These are phyloP conservation scores for Lavandula angustifolia DNA, from an alignment of 257 asterid species.

Conservation along the genomic window DNA sequence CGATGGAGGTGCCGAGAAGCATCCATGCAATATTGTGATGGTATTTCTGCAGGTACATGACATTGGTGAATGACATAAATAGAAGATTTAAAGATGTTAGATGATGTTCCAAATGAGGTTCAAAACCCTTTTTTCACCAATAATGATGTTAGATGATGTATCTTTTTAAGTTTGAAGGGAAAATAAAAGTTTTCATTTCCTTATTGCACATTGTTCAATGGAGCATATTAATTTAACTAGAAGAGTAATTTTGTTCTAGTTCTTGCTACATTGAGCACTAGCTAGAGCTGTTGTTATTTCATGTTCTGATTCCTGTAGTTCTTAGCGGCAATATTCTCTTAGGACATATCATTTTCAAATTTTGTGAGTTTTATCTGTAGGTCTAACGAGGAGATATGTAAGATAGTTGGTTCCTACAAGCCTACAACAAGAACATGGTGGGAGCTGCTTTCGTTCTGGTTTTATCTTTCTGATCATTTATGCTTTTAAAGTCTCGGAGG, in stretches of 20 bases:
- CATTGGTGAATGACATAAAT: slow-evolving; percentile 50
- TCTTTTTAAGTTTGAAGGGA: background rate
- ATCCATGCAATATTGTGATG: background rate
- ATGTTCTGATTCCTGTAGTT: slow-evolving; percentile 7
- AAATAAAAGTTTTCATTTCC: too few species aligned
- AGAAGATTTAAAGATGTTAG: slow-evolving; percentile 49
- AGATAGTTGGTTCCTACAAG: slow-evolving; percentile 75
- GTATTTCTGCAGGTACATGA: background rate
- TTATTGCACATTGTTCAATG: too few species aligned
- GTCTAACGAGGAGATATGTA: slow-evolving; percentile 87
- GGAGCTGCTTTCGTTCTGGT: slow-evolving; percentile 23
- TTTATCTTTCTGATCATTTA: slow-evolving; percentile 22
- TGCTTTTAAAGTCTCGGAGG: slow-evolving; percentile 11
- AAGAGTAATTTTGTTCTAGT: too few species aligned
- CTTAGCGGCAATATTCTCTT: background rate
- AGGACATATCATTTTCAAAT: background rate
- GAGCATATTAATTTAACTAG: too few species aligned
- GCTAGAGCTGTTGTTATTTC: too few species aligned
- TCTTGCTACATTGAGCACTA: too few species aligned
- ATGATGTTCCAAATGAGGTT: slow-evolving; percentile 50
- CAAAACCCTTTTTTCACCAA: too few species aligned
- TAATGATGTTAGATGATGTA: too few species aligned
- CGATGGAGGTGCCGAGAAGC: background rate
- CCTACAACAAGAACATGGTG: slow-evolving; percentile 84
- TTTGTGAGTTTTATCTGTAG: slow-evolving; percentile 44